Base-by-base conservation (phyloP, 106 monocot species). In the Acorus gramineus region DNA sequence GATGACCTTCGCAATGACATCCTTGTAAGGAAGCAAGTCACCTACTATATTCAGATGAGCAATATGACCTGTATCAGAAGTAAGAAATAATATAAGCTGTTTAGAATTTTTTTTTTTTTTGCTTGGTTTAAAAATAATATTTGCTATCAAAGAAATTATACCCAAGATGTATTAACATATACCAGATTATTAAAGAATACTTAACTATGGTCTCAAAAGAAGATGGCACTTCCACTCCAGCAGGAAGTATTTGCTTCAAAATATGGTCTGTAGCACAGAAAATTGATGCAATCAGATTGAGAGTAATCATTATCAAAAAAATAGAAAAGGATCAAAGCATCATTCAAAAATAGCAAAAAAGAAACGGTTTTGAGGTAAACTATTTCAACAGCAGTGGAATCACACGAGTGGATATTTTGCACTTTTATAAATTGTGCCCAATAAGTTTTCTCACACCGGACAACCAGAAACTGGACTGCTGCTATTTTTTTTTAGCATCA, bases 181-280 rank as follows among this genome's bases (percentile, higher is more conserved):
- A 28, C 1, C 28, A 28, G 28, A 28, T 28, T 28, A 1, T 28
- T 55, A 60, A 63, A 47, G 28, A 77, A 53, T 71, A 79, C 90
- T 87, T 91, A 98, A 83, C 98, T 81, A 89, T 80, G 76, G 98
- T 98, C 69, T 98, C 98, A 78, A 98, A 98, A 60, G 98, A 98
- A 69, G 98, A 88, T 61, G 98, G 98, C 7, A 86, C 85, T 71
- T 98, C 98, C 51, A 80, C 64, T 61, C 83, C 92, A 59, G 69
- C 56, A 13, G 92, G 98, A 52, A 98, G 70, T 60, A 98, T 73
- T 77, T 92, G 85, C 88, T 81, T 98, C 68, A 98, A 71, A 69
- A 98, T 86, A 63, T 98, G 78, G 46, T 98, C 98, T 98, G 61
- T 8, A 71, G 61, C 56, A 53, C 70, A 74, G 2, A 60, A 66